phyloP scores from a whole-genome alignment of 306 rosid species.

The Sesbania bispinosa region DNA sequence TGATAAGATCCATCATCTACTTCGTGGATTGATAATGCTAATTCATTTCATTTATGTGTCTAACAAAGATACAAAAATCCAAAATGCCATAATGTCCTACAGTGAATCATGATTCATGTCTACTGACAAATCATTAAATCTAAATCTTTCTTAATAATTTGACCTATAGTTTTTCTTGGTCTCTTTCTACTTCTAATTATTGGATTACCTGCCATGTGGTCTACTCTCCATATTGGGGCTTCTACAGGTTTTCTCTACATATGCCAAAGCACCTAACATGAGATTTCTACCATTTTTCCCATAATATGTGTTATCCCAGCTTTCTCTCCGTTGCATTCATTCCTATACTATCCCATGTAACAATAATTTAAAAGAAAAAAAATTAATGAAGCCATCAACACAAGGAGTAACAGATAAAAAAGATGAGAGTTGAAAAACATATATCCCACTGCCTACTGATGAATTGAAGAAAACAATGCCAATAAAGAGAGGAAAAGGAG shows the following conservation, averaged over 20 bases:
- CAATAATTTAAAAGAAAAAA: not conserved
- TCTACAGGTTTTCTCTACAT: not conserved
- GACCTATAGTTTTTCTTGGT: not conserved
- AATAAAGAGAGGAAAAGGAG: not conserved
- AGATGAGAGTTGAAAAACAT: not conserved
- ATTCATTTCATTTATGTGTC: not conserved
- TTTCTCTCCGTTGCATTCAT: not conserved
- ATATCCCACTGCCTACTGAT: not conserved
- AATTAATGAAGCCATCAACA: too few relatives aligned
- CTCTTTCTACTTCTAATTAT: too few relatives aligned
- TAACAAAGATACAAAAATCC: not conserved
- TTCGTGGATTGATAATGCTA: not conserved
- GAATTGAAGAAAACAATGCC: not conserved
- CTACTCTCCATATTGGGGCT: not conserved
- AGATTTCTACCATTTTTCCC: not conserved
- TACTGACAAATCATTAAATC: not conserved
- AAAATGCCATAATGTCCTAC: not conserved
- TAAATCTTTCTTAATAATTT: not conserved
- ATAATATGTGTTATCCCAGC: not conserved
- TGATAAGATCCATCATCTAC: not conserved
- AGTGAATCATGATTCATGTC: not conserved
- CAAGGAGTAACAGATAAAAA: too few relatives aligned
- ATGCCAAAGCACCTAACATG: not conserved
- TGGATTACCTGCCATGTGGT: not conserved
- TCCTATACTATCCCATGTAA: not conserved